Percentiles rank a stretch among this genome's conserved stretches.
Conservation (phyloP, 257 asterid genomes). For the Fraxinus excelsior region DNA sequence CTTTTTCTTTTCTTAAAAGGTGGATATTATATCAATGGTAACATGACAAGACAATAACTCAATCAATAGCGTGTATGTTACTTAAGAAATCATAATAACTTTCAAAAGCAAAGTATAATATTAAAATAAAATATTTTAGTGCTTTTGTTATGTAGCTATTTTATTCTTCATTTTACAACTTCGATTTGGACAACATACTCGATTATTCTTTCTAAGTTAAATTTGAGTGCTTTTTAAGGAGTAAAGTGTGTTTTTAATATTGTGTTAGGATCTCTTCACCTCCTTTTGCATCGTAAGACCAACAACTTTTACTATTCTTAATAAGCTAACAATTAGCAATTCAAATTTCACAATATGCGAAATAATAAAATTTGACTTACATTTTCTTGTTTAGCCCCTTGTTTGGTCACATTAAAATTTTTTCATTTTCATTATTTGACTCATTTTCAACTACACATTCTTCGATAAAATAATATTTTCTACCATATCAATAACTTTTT, state of each 20-base stretch:
- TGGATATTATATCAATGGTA: neutral
- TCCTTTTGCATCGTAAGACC: neutral
- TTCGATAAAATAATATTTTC: no score
- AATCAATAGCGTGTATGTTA: neutral
- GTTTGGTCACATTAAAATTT: no score
- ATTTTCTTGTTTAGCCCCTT: no score
- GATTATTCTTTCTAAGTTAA: neutral
- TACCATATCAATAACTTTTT: no score
- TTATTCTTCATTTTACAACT: neutral
- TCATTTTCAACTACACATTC: no score
- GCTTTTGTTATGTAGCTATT: neutral
- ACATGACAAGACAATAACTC: neutral
- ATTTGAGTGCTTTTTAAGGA: no score
- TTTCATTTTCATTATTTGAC: no score
- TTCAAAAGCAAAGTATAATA: neutral
- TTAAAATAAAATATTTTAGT: neutral
- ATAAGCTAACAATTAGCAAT: neutral
- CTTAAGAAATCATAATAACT: neutral
- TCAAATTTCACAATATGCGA: neutral
- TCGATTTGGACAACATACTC: neutral
- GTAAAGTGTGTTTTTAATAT: no score
- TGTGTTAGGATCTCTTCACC: neutral
- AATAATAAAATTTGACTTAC: no score
- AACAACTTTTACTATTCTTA: no score
- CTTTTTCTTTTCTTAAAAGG: no score